A percentile compares a stretch with the other conserved stretches of the same genome.
These are phyloP conservation scores for Ogataea trehaloabstinens DNA, from an alignment of 805 yeast species.

Conservation along the genomic window DNA sequence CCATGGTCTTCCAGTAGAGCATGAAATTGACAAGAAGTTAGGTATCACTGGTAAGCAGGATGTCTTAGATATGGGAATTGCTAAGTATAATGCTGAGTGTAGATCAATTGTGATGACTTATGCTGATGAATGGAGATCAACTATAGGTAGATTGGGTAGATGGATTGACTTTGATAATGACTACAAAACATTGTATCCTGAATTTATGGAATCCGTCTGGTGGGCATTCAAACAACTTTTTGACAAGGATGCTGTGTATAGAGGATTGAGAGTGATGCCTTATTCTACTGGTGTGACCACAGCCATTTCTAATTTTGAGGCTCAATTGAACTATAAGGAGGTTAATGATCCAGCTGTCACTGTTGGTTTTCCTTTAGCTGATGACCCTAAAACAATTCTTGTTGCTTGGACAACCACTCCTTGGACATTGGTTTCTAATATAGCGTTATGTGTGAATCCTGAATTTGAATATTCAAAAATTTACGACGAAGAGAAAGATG, in stretches of 20 bases:
- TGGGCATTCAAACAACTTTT: slow-evolving; percentile 94
- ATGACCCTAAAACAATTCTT: slow-evolving; percentile 76
- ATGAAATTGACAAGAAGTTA: slow-evolving; percentile 95
- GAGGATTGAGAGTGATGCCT: slow-evolving; percentile 98
- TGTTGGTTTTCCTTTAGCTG: slow-evolving; percentile 76
- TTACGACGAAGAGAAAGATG: slow-evolving; percentile 81
- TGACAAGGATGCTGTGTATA: slow-evolving; percentile 84
- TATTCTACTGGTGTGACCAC: slow-evolving; percentile 97
- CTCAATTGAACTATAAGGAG: slow-evolving; percentile 97
- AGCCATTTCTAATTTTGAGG: slow-evolving; percentile 95
- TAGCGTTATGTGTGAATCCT: slow-evolving; percentile 90
- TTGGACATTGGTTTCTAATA: slow-evolving; percentile 96
- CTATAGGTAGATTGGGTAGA: slow-evolving; percentile 93
- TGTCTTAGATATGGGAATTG: slow-evolving; percentile 92
- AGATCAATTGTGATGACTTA: slow-evolving; percentile 97
- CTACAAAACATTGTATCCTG: slow-evolving; percentile 93
- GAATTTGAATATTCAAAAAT: slow-evolving; percentile 89
- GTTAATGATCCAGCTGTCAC: slow-evolving; percentile 97
- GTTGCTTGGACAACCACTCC: slow-evolving; percentile 99
- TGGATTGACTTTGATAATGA: slow-evolving; percentile 99
- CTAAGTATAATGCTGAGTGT: slow-evolving; percentile 90
- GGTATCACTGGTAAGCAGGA: slow-evolving; percentile 93
- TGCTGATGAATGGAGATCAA: slow-evolving; percentile 90
- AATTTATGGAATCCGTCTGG: slow-evolving; percentile 98
- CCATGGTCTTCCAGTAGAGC: slow-evolving; percentile 98